Evolutionary conservation across 352 stramenopile species (phyloP).

Genomic region (Peronosclerospora sorghi): DNA sequence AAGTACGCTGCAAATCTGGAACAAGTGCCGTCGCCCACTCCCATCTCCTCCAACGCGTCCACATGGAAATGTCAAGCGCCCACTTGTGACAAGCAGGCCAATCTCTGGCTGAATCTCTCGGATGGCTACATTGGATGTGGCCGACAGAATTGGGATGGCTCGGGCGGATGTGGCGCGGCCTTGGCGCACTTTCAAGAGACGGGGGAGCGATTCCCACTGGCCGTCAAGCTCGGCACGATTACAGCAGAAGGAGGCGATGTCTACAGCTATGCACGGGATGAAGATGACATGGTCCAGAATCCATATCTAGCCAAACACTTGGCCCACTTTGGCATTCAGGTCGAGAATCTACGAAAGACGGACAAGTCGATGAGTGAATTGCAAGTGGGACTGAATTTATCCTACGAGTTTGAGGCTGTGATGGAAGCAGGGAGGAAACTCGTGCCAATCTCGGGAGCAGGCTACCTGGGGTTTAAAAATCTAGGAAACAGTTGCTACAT

Average conservation of each 20-base stretch:
- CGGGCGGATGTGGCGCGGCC: conserved; percentile 91
- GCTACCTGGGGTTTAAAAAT: conserved; percentile 95
- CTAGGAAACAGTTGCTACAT: conserved; percentile 99
- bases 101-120: conserved; percentile 99
- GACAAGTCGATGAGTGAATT: conserved; percentile 98
- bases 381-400: conserved; percentile 95
- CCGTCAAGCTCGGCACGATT: conserved; percentile 98
- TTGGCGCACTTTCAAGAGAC: conserved; percentile 94
- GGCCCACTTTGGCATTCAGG: conserved; percentile 92
- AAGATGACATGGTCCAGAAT: conserved; percentile 96
- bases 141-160: conserved; percentile 93
- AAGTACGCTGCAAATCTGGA: conserved; percentile 69
- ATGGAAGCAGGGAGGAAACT: conserved; percentile 94
- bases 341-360: conserved; percentile 92
- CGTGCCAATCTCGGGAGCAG: conserved; percentile 81
- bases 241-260: conserved; percentile 93
- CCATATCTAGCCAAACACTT: conserved; percentile 91
- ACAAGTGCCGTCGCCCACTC: conserved; percentile 45
- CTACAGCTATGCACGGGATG: conserved; percentile 95
- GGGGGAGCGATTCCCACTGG: conserved; percentile 88
- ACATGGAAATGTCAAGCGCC: conserved; percentile 85
- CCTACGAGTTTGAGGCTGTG: conserved; percentile 96
- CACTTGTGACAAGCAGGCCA: conserved; percentile 92
- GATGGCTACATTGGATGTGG: conserved; percentile 81
- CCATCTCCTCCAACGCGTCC: conserved; percentile 59